These are phyloP conservation scores for Ogataea pini DNA, from an alignment of 805 yeast species.

Conservation along the genomic window DNA sequence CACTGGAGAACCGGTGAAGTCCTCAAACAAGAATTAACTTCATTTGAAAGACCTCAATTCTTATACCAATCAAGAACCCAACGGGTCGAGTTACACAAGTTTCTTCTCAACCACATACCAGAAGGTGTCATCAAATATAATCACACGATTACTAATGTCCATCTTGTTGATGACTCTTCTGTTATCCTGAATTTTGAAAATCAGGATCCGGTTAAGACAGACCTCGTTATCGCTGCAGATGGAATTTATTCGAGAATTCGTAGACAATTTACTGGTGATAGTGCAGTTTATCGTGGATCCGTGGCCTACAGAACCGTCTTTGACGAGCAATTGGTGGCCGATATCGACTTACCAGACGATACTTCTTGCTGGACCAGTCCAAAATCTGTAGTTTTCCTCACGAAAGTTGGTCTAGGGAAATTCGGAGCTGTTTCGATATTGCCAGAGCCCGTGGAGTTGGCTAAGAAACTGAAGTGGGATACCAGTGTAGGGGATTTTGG, in stretches of 20 bases:
- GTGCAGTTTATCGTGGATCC: conserved; percentile 4
- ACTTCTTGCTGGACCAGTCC: conserved; percentile 7
- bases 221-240: conserved; percentile 10
- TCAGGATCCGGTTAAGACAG: neutral
- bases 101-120: conserved; percentile 6
- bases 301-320: conserved; percentile 11
- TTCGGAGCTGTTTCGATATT: conserved; percentile 8
- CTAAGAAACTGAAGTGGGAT: conserved; percentile 11
- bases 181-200: conserved; percentile 2
- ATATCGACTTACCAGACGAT: conserved; percentile 5
- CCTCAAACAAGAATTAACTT: neutral
- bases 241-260: conserved; percentile 11
- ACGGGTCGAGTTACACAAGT: conserved; percentile 3
- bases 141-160: neutral
- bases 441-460: conserved; percentile 9
- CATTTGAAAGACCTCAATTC: neutral
- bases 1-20: conserved; percentile 8
- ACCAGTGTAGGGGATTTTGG: conserved; percentile 9
- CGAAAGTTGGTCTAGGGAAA: conserved; percentile 6
- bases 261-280: conserved; percentile 10
- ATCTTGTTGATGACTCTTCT: neutral
- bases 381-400: conserved; percentile 8
- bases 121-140: conserved; percentile 6
- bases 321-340: conserved; percentile 7
- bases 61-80: conserved; percentile 2